These are phyloP conservation scores for Pseudocercospora cruenta DNA, from an alignment of 2,329 filamentous ascomycete species.

Conservation along the genomic window DNA sequence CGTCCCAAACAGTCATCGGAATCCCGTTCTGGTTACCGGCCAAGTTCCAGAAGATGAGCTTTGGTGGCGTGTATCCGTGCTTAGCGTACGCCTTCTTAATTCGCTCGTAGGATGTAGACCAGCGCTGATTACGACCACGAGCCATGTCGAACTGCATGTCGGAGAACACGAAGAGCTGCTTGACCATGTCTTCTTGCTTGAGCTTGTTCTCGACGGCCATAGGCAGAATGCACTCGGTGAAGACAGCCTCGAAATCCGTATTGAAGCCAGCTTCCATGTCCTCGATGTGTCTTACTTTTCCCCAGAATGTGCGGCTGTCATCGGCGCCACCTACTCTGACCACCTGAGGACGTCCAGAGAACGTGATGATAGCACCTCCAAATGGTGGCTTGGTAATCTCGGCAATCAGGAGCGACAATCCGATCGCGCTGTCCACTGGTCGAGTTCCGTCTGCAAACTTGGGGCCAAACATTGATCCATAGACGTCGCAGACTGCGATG, in stretches of 20 bases:
- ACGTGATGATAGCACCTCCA: slow-evolving; percentile 60
- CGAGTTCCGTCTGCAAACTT: slow-evolving; percentile 50
- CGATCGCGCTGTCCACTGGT: slow-evolving; percentile 60
- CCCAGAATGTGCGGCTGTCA: slow-evolving; percentile 42
- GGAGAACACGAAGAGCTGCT: slow-evolving; percentile 63
- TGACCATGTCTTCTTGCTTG: slow-evolving; percentile 62
- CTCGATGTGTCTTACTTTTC: slow-evolving; percentile 47
- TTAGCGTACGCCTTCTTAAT: slow-evolving; percentile 52
- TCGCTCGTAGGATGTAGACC: slow-evolving; percentile 55
- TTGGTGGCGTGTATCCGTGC: slow-evolving; percentile 61
- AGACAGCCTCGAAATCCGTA: slow-evolving; percentile 61
- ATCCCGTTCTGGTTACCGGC: slow-evolving; percentile 43
- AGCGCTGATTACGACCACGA: slow-evolving; percentile 29
- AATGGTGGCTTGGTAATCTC: slow-evolving; percentile 59
- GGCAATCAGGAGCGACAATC: slow-evolving; percentile 60
- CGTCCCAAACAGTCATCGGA: slow-evolving; percentile 17
- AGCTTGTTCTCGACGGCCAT: slow-evolving; percentile 57
- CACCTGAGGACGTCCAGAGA: slow-evolving; percentile 49
- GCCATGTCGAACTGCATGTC: slow-evolving; percentile 64
- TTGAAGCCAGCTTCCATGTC: slow-evolving; percentile 45
- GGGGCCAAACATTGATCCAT: slow-evolving; percentile 54
- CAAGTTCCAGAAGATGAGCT: slow-evolving; percentile 65
- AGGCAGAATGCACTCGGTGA: slow-evolving; percentile 58
- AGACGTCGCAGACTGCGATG: slow-evolving; percentile 63
- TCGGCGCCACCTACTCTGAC: slow-evolving; percentile 45